Base-by-base conservation (phyloP, 768 basidiomycete genomes). In the Rhodosporidiobolus odoratus region DNA sequence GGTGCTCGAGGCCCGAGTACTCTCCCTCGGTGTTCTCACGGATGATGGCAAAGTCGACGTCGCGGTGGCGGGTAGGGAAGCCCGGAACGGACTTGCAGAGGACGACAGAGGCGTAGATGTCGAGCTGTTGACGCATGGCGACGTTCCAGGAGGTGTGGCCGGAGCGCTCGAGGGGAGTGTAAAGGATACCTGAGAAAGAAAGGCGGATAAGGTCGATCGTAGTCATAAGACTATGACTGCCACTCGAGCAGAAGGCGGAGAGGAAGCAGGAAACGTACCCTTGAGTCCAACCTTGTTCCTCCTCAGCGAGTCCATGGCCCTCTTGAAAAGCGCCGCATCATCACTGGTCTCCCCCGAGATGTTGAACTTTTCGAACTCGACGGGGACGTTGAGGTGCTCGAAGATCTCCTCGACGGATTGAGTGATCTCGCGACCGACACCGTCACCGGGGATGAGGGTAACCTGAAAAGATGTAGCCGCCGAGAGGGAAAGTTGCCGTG, bases 61-160 rank as follows among this genome's bases (percentile, higher is more conserved):
- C 90, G 69, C 87, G 84, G 82, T 99, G 96, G 72, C 96, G 89
- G 45, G 96, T 98, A 52, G 94, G 90, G 82, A 92, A 87, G 62
- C 96, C 96, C 19, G 92, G 91, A 61, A 98, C 86, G 56, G 95
- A 92, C 82, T 98, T 98, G 88, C 95, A 98, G 62, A 98, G 85
- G 62, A 97, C 93, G 76, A 98, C 90, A 16, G 95, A 97, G 32
- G 96, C 96, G 81, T 97, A 99, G 76, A 99, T 98, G 81, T 99
- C 96, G 73, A 99, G 89, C 79, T 95, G 91, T 80, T 98, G 95
- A 75, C 96, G 90, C 93, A 99, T 98, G 73, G 96, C 96, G 68
- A 99, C 96, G 79, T 99, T 99, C 96, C 96, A 99, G 69, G 96
- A 98, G 74, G 95, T 92, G 81, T 99, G 96, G 4, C 92, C 94